A percentile compares a stretch with the other conserved stretches of the same genome.
phyloP scores from a whole-genome alignment of 257 asterid species.

The Solanum raphanifolium region DNA sequence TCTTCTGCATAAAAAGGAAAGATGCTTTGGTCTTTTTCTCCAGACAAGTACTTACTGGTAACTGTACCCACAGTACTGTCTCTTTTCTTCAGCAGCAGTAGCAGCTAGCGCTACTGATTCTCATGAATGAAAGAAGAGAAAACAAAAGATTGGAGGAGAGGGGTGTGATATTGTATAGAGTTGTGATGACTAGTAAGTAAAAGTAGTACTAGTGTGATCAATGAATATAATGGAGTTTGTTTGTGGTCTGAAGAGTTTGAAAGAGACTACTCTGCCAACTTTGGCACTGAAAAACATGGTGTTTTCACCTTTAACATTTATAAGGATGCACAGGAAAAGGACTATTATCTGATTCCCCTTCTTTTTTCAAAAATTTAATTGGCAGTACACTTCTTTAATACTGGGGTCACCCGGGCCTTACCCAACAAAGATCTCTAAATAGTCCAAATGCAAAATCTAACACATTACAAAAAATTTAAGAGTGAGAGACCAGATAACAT shows the following conservation, averaged over 20 bases:
- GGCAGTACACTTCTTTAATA: slow-evolving; percentile 22
- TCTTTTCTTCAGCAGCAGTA: not conserved
- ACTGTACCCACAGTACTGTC: not conserved
- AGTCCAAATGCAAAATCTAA: slow-evolving; percentile 48
- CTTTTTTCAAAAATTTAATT: slow-evolving; percentile 1
- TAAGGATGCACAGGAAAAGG: slow-evolving; percentile 37
- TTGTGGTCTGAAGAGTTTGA: slow-evolving; percentile 46
- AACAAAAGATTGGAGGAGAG: not conserved
- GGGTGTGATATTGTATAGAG: not conserved
- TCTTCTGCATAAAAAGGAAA: slow-evolving; percentile 29
- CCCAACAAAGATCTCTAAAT: slow-evolving; percentile 70
- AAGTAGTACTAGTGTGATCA: not conserved
- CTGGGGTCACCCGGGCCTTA: slow-evolving; percentile 31
- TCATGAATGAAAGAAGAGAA: slow-evolving; percentile 12
- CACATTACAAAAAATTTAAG: slow-evolving; percentile 10
- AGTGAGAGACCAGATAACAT: not conserved
- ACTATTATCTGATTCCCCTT: slow-evolving; percentile 32
- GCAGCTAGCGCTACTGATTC: slow-evolving; percentile 24
- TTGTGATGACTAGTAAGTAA: not conserved
- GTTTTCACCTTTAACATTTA: slow-evolving; percentile 39
- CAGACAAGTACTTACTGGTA: not conserved
- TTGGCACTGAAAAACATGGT: slow-evolving; percentile 97
- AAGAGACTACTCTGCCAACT: slow-evolving; percentile 57
- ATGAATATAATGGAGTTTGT: slow-evolving; percentile 35
- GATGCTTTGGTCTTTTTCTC: slow-evolving; percentile 6